phyloP scores from a whole-genome alignment of 306 rosid genomes.

The Pyrus pyrifolia region DNA sequence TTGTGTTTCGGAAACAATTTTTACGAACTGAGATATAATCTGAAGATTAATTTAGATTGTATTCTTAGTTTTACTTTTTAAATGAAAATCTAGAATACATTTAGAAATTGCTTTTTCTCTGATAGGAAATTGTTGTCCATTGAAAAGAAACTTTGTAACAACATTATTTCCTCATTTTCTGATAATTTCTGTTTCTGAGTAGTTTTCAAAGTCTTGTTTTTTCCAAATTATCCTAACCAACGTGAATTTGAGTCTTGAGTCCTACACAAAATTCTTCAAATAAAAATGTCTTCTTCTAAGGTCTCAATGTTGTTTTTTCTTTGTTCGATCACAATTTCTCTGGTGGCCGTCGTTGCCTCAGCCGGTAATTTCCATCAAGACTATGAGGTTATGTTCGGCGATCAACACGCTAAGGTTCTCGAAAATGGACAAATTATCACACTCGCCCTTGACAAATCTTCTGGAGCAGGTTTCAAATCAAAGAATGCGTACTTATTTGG shows the following conservation, averaged over 20 bases:
- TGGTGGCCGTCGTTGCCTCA: constrained; percentile 6
- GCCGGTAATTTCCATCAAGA: constrained; percentile 54
- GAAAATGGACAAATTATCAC: constrained; percentile 49
- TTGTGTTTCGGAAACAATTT: neutral
- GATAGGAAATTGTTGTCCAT: neutral
- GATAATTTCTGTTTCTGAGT: neutral
- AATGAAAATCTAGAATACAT: neutral
- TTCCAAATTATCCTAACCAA: neutral
- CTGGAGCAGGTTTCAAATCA: constrained; percentile 67
- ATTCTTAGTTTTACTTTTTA: neutral
- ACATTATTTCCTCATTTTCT: neutral
- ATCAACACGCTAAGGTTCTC: constrained; percentile 36
- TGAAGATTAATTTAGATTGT: neutral
- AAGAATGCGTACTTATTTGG: constrained; percentile 55
- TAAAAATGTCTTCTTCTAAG: constrained; percentile 5
- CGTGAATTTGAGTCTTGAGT: too few relatives aligned
- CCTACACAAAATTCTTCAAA: neutral
- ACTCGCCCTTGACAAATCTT: constrained; percentile 50
- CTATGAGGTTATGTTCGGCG: constrained; percentile 56
- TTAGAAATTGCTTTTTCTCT: neutral
- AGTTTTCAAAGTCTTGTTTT: neutral
- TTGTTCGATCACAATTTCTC: neutral
- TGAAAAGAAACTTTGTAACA: neutral
- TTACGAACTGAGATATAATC: neutral
- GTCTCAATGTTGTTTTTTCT: neutral